Evolutionary conservation across 345 rosid genomes (phyloP).

Genomic region (Citrus medica): DNA sequence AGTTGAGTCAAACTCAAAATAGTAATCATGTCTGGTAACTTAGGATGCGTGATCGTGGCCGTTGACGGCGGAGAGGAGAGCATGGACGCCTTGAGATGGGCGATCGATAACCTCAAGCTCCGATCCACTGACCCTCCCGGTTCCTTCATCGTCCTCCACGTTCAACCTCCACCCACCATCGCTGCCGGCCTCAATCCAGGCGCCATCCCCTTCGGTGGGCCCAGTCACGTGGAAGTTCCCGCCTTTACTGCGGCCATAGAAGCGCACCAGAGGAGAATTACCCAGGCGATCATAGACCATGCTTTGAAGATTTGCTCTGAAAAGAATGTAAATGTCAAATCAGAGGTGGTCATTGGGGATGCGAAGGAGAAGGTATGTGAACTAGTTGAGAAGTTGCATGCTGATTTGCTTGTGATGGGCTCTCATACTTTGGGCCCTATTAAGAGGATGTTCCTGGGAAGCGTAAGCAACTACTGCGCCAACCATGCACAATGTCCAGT

Average conservation of each 20-base stretch:
- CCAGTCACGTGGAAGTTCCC: slow-evolving; percentile 84
- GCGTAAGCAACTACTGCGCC: slow-evolving; percentile 90
- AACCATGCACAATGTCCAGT: slow-evolving; percentile 82
- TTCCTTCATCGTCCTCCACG: slow-evolving; percentile 67
- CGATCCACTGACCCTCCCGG: slow-evolving; percentile 47
- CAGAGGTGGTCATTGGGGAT: slow-evolving; percentile 72
- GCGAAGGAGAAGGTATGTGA: slow-evolving; percentile 90
- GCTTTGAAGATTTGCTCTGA: slow-evolving; percentile 61
- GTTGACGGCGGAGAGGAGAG: slow-evolving; percentile 94
- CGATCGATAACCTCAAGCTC: slow-evolving; percentile 73
- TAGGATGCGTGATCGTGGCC: slow-evolving; percentile 69
- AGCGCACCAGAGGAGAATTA: slow-evolving; percentile 77
- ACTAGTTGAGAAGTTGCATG: slow-evolving; percentile 51
- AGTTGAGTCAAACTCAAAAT: not conserved
- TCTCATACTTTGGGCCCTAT: slow-evolving; percentile 78
- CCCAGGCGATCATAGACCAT: slow-evolving; percentile 53
- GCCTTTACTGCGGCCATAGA: slow-evolving; percentile 86
- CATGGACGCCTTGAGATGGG: slow-evolving; percentile 85
- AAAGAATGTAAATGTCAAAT: slow-evolving; percentile 56
- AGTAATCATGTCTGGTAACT: slow-evolving; percentile 42
- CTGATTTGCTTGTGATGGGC: slow-evolving; percentile 87
- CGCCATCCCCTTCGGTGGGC: slow-evolving; percentile 87
- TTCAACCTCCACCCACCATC: slow-evolving; percentile 79
- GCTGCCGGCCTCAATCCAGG: slow-evolving; percentile 77
- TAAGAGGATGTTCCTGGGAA: slow-evolving; percentile 95